Base-by-base conservation (phyloP, 495 filamentous ascomycete genomes). In the Evansstolkia leycettana region DNA sequence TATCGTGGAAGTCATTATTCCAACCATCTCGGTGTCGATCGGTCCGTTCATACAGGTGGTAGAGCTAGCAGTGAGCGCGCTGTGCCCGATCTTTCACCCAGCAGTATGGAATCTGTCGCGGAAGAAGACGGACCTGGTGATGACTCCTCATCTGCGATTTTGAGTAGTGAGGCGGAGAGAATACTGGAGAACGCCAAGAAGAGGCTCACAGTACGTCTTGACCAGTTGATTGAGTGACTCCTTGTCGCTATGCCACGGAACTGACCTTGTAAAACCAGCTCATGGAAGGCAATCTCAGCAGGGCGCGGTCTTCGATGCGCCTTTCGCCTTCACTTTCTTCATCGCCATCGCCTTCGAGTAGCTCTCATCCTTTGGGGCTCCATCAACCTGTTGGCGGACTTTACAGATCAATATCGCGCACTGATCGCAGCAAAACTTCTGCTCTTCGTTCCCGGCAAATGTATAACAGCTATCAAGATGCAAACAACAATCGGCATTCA, bases 171-270 rank as follows among this genome's bases (percentile, higher is more conserved):
- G 47, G 87, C 87, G 8, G 87, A 94, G 53, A 64, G 82, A 39
- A 94, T 94, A 51, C 64, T 94, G 28, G 83, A 84, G 24, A 92
- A 92, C 59, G 87, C 87, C 18, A 94, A 94, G 59, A 78, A 73
- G 54, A 70, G 86, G 45, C 61, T 94, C 28, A 85, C 82, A 56
- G 87, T 94, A 68, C 56, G 83, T 57, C n/a, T 28, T 20, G 20
- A 38, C 7, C 32, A 35, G 4, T 13, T 29, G 16, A n/a, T n/a
- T n/a, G n/a, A n/a, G n/a, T n/a, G n/a, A n/a, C n/a, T n/a, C n/a
- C n/a, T 23, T 23, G 20, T 23, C 5, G 20, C 20, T 23, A 23
- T 9, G 20, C 4, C 12, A 5, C 28, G 14, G 12, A n/a, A 29
- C 46, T 52, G 36, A 47, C 23, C 17, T 34, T n/a, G 5, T 29